These are phyloP conservation scores for Amylocarpus encephaloides DNA, from an alignment of 2,329 filamentous ascomycete genomes.

Conservation along the genomic window DNA sequence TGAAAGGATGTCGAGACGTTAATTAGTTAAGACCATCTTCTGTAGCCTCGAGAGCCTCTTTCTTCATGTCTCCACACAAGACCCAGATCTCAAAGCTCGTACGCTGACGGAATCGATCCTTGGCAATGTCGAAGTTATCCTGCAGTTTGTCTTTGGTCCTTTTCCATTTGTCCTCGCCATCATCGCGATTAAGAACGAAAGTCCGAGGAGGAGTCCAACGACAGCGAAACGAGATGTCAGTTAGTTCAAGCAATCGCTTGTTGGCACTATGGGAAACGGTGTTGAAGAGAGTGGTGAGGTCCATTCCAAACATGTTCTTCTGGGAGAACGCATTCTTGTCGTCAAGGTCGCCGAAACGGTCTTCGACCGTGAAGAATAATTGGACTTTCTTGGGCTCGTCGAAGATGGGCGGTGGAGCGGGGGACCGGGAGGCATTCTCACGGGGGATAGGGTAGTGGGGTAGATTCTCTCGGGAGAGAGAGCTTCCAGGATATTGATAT, in stretches of 20 bases:
- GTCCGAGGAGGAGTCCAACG: neutral
- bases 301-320: neutral
- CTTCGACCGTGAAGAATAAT: conserved; percentile 5
- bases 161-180: conserved; percentile 5
- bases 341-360: neutral
- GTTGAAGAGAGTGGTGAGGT: neutral
- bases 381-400: neutral
- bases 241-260: neutral
- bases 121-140: neutral
- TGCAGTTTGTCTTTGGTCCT: conserved; percentile 1
- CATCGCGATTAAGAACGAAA: neutral
- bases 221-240: neutral
- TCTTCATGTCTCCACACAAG: neutral
- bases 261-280: neutral
- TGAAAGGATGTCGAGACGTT: too few relatives aligned
- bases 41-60: neutral
- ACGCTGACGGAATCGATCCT: neutral
- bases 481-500: too few relatives aligned
- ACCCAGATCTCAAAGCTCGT: conserved; percentile 5
- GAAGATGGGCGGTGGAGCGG: too few relatives aligned
- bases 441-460: too few relatives aligned
- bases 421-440: too few relatives aligned
- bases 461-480: too few relatives aligned
- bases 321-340: conserved; percentile 1
- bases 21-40: neutral